These are phyloP conservation scores for Cutaneotrichosporon spelunceum DNA, from an alignment of 1,284 basidiomycete species.

Conservation along the genomic window DNA sequence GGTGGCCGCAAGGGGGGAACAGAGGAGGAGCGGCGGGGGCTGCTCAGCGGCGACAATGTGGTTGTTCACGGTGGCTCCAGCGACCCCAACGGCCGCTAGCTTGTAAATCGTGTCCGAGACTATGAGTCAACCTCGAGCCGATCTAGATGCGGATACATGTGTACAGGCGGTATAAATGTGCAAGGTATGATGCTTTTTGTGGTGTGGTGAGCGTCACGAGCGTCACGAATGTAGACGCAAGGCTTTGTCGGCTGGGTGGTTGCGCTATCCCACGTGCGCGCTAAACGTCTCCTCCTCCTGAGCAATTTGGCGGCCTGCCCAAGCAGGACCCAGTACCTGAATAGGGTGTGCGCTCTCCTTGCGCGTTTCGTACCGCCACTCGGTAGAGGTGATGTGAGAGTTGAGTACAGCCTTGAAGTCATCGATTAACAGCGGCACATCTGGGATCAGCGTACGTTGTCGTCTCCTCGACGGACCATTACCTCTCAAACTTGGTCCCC, in stretches of 20 bases:
- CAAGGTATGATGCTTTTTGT: background rate
- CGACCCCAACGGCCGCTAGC: background rate
- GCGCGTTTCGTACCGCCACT: slow-evolving; percentile 37
- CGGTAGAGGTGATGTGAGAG: slow-evolving; percentile 36
- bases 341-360: background rate
- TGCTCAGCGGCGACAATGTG: slow-evolving; percentile 12
- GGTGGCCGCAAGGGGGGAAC: slow-evolving; percentile 16
- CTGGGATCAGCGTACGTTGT: background rate
- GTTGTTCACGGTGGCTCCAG: background rate
- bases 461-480: background rate
- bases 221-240: background rate
- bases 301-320: background rate
- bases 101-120: background rate
- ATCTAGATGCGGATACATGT: background rate
- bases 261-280: background rate
- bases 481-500: slow-evolving; percentile 33
- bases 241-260: no score
- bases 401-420: slow-evolving; percentile 37
- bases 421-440: slow-evolving; percentile 18
- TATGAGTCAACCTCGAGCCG: background rate
- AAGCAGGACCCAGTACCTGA: background rate
- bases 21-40: slow-evolving; percentile 18
- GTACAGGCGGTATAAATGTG: background rate
- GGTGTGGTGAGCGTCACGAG: background rate
- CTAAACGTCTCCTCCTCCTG: background rate